These are phyloP conservation scores for Plantago major DNA, from an alignment of 257 asterid species.

Conservation along the genomic window DNA sequence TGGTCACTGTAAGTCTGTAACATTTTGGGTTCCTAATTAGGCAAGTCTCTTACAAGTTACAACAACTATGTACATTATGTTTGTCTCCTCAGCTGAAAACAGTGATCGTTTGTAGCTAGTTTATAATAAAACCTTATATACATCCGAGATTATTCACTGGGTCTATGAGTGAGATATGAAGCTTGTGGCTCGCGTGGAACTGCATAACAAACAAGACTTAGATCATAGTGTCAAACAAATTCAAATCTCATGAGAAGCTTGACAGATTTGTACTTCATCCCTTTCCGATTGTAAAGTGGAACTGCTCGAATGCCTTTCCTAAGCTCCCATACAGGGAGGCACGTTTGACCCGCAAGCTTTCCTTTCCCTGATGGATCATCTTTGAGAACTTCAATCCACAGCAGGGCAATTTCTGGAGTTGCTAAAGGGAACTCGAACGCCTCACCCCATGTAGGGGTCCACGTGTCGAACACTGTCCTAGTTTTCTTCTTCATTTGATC, in stretches of 20 bases:
- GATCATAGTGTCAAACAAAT: slow-evolving; percentile 19
- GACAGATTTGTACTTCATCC: slow-evolving; percentile 27
- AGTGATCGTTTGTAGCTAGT: too few relatives aligned
- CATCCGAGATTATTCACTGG: too few relatives aligned
- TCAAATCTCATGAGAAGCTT: slow-evolving; percentile 40
- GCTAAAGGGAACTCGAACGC: slow-evolving; percentile 25
- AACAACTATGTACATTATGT: too few relatives aligned
- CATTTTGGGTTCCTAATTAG: too few relatives aligned
- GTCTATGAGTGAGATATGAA: too few relatives aligned
- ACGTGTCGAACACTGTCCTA: slow-evolving; percentile 18
- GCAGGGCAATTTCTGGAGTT: slow-evolving; percentile 37
- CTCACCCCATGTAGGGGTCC: slow-evolving; percentile 40
- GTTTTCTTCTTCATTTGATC: slow-evolving; percentile 33
- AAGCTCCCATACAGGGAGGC: slow-evolving; percentile 34
- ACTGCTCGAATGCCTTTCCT: slow-evolving; percentile 29
- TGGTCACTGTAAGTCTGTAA: too few relatives aligned
- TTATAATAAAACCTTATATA: too few relatives aligned
- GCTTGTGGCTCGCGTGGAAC: too few relatives aligned
- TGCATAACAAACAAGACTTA: too few relatives aligned
- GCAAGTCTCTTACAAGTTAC: too few relatives aligned
- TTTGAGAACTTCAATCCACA: slow-evolving; percentile 28
- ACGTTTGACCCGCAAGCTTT: slow-evolving; percentile 34
- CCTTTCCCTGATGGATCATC: slow-evolving; percentile 21
- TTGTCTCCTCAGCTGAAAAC: too few relatives aligned
- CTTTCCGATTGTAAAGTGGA: slow-evolving; percentile 24